Base-by-base conservation (phyloP, 2,329 filamentous ascomycete genomes). In the Fusarium equiseti region DNA sequence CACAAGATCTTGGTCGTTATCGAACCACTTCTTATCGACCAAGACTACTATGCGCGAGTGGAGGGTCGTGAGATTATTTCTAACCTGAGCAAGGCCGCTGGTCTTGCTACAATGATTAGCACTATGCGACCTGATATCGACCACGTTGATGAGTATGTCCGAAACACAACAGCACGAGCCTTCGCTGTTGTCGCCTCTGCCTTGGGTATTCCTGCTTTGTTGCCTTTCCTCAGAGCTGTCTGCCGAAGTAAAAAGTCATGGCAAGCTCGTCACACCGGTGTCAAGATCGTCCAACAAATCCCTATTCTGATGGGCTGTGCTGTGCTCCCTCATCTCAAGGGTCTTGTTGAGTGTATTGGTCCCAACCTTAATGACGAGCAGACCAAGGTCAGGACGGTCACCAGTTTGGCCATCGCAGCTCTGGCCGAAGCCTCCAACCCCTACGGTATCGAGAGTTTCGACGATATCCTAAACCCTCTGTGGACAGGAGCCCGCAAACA, bases 1-100 rank as follows among this genome's bases (percentile, higher is more conserved):
- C 97, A 99, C 85, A 98, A 98, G 84, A 99, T 99, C 68, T 83
- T 99, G 62, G 96, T 99, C 56, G 96, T 99, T 78, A 99, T 99
- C 75, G 97, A 99, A 81, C 96, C 96, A n/a, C 86, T 99, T 52
- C 92, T 99, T 72, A 99, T 99, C 77, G 97, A 99, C 78, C 96
- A 99, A 83, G 97, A 99, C 82, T 99, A 99, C 83, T 99, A 99
- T 80, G 96, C 97, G 44, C 92, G 96, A 79, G 96, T 99, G 8
- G 96, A 99, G 81, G 96, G 96, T 81, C 93, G 96, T 74, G 96
- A 99, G 80, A 99, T 99, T 75, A 99, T 99, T 75, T 98, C 95
- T 59, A 99, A 99, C 79, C 89, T 99, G 52, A 93, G 92, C 79
- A 99, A 99, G 82, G 96, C 96, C 26, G 96, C 97, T 68, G 97